These are phyloP conservation scores for Hemisphaericaspora xylofermentans DNA, from an alignment of 1,139 yeast species.

Conservation along the genomic window DNA sequence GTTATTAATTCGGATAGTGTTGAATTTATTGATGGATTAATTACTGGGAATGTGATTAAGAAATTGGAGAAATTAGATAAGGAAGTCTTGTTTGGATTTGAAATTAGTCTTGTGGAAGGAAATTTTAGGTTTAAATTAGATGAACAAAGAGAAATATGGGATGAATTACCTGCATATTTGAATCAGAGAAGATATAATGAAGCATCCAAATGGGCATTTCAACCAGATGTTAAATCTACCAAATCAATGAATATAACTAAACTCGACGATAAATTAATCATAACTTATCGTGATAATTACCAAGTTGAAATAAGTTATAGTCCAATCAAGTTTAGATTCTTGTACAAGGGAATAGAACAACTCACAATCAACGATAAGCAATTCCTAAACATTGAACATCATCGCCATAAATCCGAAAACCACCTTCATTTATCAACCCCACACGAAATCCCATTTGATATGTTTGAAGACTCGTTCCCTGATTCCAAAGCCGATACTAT, in stretches of 20 bases:
- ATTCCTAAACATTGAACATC: slow-evolving; percentile 78
- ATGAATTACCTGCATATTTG: slow-evolving; percentile 22
- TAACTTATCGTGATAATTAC: slow-evolving; percentile 45
- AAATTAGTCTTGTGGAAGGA: slow-evolving; percentile 53
- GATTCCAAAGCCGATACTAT: slow-evolving; percentile 60
- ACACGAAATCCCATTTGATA: slow-evolving; percentile 57
- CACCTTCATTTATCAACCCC: slow-evolving; percentile 44
- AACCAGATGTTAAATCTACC: slow-evolving; percentile 3
- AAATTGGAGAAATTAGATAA: slow-evolving; percentile 21
- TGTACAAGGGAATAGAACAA: slow-evolving; percentile 42
- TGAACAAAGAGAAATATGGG: slow-evolving; percentile 37
- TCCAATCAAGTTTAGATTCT: slow-evolving; percentile 57
- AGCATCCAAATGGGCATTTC: slow-evolving; percentile 56
- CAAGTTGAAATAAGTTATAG: slow-evolving; percentile 39
- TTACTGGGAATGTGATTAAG: slow-evolving; percentile 49
- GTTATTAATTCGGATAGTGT: slow-evolving; percentile 40
- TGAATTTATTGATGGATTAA: slow-evolving; percentile 15
- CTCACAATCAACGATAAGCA: slow-evolving; percentile 66
- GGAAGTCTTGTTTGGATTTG: slow-evolving; percentile 49
- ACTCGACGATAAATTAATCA: slow-evolving; percentile 20
- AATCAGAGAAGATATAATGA: slow-evolving; percentile 56
- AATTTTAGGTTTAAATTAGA: slow-evolving; percentile 37
- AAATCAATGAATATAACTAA: slow-evolving; percentile 2
- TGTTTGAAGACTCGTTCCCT: slow-evolving; percentile 59
- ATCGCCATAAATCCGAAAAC: slow-evolving; percentile 45